Percentiles rank a stretch among this genome's conserved stretches.
phyloP scores from a whole-genome alignment of 139 green algal genomes.

The Nannochloris sp. region DNA sequence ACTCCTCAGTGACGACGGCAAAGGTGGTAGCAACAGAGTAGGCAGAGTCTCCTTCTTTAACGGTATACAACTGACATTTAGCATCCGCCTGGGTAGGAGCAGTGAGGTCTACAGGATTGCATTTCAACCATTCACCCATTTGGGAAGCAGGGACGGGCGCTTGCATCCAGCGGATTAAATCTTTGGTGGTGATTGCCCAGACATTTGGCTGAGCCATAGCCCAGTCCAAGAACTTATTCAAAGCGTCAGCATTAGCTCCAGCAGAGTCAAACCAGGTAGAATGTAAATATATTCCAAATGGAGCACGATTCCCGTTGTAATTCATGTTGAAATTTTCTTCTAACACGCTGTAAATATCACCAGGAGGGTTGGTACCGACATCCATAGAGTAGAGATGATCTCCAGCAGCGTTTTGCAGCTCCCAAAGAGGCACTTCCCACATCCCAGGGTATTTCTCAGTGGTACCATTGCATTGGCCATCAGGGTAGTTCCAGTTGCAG shows the following conservation, averaged over 20 bases:
- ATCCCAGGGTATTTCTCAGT: neutral
- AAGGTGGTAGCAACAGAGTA: slow-evolving; percentile 1
- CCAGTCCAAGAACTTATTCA: slow-evolving; percentile 16
- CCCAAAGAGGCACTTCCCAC: slow-evolving; percentile 13
- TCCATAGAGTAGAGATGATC: slow-evolving; percentile 17
- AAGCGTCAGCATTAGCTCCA: slow-evolving; percentile 1
- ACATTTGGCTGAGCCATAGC: slow-evolving; percentile 7
- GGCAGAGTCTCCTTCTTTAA: slow-evolving; percentile 6
- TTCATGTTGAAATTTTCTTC: slow-evolving; percentile 11
- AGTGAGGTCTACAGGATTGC: slow-evolving; percentile 1
- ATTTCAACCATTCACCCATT: slow-evolving; percentile 12
- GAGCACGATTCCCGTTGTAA: slow-evolving; percentile 25
- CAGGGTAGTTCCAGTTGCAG: slow-evolving; percentile 9
- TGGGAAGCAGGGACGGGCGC: slow-evolving; percentile 19
- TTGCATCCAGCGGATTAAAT: slow-evolving; percentile 27
- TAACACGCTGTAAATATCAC: slow-evolving; percentile 13
- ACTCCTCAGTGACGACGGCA: slow-evolving; percentile 9
- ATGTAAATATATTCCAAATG: slow-evolving; percentile 24
- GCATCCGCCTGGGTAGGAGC: neutral
- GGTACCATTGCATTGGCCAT: neutral
- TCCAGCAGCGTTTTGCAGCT: slow-evolving; percentile 6
- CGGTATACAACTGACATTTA: slow-evolving; percentile 15
- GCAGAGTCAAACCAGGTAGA: slow-evolving; percentile 19
- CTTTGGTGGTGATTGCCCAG: slow-evolving; percentile 11
- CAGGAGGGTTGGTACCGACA: neutral